phyloP scores from a whole-genome alignment of 2,329 filamentous ascomycete species.

The Trichothecium roseum region DNA sequence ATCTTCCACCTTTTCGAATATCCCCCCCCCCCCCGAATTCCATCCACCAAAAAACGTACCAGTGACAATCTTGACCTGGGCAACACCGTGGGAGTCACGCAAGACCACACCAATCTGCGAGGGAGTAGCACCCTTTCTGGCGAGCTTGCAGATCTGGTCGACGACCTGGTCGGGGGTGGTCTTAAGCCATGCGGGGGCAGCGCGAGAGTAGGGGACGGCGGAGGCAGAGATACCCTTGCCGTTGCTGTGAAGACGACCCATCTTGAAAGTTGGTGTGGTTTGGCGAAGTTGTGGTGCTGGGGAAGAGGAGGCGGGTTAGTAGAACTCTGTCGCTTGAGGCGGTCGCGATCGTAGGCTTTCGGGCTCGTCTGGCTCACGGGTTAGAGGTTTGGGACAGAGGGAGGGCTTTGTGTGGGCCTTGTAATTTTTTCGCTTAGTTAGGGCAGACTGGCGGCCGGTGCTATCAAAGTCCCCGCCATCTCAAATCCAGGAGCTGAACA shows the following conservation, averaged over 20 bases:
- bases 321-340: slow-evolving; percentile 3
- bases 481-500: no score
- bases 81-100: slow-evolving; percentile 94
- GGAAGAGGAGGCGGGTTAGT: slow-evolving; percentile 5
- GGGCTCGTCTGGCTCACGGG: slow-evolving; percentile 3
- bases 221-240: slow-evolving; percentile 98
- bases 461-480: neutral
- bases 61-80: slow-evolving; percentile 95
- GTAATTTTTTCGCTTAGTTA: slow-evolving; percentile 36
- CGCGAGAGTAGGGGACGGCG: slow-evolving; percentile 93
- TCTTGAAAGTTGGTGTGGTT: slow-evolving; percentile 45
- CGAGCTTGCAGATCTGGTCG: slow-evolving; percentile 98
- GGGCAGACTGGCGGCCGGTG: slow-evolving; percentile 21
- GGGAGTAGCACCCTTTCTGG: slow-evolving; percentile 96
- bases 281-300: slow-evolving; percentile 16
- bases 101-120: slow-evolving; percentile 99
- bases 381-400: slow-evolving; percentile 2
- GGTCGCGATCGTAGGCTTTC: slow-evolving; percentile 14
- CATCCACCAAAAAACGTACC: slow-evolving; percentile 46
- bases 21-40: slow-evolving; percentile 1
- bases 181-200: slow-evolving; percentile 91
- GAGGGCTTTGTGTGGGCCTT: slow-evolving; percentile 26
- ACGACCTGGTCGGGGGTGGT: slow-evolving; percentile 97
- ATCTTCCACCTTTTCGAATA: neutral
- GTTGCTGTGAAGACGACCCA: slow-evolving; percentile 98